These are phyloP conservation scores for Microsporum canis DNA, from an alignment of 2,329 filamentous ascomycete species.

Conservation along the genomic window DNA sequence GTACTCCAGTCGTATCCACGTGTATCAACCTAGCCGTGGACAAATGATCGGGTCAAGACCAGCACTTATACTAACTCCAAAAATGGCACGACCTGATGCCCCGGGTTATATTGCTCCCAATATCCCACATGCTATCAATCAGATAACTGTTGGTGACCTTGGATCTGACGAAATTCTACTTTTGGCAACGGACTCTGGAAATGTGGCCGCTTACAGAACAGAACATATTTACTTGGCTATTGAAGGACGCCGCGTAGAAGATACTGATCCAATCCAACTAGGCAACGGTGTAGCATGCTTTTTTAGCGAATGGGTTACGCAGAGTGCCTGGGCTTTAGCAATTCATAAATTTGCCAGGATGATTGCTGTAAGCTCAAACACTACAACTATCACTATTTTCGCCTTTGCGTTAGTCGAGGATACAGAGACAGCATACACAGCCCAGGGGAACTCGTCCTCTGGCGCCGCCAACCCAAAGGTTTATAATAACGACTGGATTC, in stretches of 20 bases:
- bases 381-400: constrained; percentile 46
- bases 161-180: constrained; percentile 60
- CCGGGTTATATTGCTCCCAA: constrained; percentile 44
- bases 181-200: constrained; percentile 61
- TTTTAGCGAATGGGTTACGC: constrained; percentile 63
- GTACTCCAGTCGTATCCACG: constrained; percentile 30
- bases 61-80: constrained; percentile 33
- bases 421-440: constrained; percentile 14
- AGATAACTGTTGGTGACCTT: constrained; percentile 56
- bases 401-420: constrained; percentile 44
- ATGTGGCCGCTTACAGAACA: constrained; percentile 60
- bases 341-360: constrained; percentile 71
- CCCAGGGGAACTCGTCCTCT: constrained; percentile 18
- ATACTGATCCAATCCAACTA: constrained; percentile 10
- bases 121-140: constrained; percentile 55
- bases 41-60: constrained; percentile 31
- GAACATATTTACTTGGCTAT: constrained; percentile 40
- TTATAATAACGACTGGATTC: constrained; percentile 23
- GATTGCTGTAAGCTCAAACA: constrained; percentile 77
- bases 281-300: constrained; percentile 40
- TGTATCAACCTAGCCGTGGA: constrained; percentile 34
- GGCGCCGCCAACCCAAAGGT: background rate
- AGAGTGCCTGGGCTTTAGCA: constrained; percentile 79
- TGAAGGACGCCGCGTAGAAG: constrained; percentile 13
- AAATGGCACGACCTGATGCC: constrained; percentile 31